Evolutionary conservation across 2,329 filamentous ascomycete species (phyloP).

Genomic region (Tolypocladium guangdongense): DNA sequence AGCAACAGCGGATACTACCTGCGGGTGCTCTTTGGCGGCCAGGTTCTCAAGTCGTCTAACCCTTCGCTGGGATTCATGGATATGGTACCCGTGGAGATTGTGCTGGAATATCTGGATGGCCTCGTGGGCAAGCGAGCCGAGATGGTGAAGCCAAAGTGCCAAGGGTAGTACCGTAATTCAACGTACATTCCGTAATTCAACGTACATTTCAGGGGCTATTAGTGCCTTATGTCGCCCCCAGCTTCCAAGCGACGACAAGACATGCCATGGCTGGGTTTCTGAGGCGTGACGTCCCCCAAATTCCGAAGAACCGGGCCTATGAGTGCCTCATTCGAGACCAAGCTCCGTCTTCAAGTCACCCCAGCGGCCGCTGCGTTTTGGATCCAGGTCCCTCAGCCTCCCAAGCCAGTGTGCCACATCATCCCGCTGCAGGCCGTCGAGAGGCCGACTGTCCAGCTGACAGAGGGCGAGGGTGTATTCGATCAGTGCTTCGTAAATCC

Average conservation of each 20-base stretch:
- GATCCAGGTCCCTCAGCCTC: slow-evolving; percentile 59
- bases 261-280: background rate
- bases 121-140: slow-evolving; percentile 47
- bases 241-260: background rate
- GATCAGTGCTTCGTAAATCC: slow-evolving; percentile 80
- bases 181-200: background rate
- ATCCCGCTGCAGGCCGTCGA: slow-evolving; percentile 24
- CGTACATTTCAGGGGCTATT: background rate
- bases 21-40: slow-evolving; percentile 61
- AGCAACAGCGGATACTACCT: slow-evolving; percentile 34
- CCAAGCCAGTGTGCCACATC: slow-evolving; percentile 49
- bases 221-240: background rate
- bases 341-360: slow-evolving; percentile 48
- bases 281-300: background rate
- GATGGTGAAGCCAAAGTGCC: slow-evolving; percentile 26
- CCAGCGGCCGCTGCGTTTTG: slow-evolving; percentile 67
- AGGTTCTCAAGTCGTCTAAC: slow-evolving; percentile 54
- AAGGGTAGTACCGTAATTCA: background rate
- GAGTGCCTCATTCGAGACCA: slow-evolving; percentile 4
- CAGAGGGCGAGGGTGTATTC: slow-evolving; percentile 57
- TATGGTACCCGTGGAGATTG: slow-evolving; percentile 54
- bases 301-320: background rate
- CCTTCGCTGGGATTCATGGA: slow-evolving; percentile 58
- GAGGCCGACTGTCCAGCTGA: slow-evolving; percentile 35
- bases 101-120: slow-evolving; percentile 62